phyloP scores from a whole-genome alignment of 2,329 filamentous ascomycete genomes.

The Ramularia collo-cygni region DNA sequence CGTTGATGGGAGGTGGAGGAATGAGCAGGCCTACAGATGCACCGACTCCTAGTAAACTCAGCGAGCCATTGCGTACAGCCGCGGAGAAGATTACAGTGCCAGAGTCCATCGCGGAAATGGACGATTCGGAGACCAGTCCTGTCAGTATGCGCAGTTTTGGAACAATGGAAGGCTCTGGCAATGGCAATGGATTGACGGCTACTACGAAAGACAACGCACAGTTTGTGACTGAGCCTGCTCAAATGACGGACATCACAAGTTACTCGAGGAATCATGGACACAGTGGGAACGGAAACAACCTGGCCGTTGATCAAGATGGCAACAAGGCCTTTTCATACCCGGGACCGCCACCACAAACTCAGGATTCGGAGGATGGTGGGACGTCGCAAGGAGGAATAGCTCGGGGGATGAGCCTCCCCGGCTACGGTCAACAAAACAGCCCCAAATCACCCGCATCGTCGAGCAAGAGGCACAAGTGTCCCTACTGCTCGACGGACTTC shows the following conservation, averaged over 20 bases:
- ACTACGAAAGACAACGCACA: slow-evolving; percentile 44
- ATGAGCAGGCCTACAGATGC: slow-evolving; percentile 41
- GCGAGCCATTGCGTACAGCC: slow-evolving; percentile 42
- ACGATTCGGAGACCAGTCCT: slow-evolving; percentile 42
- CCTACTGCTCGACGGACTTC: slow-evolving; percentile 93
- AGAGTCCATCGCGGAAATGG: slow-evolving; percentile 35
- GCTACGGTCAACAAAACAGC: slow-evolving; percentile 45
- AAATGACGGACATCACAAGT: slow-evolving; percentile 33
- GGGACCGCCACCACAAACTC: slow-evolving; percentile 44
- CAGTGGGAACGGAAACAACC: slow-evolving; percentile 9
- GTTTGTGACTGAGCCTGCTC: slow-evolving; percentile 29
- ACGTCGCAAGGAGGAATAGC: slow-evolving; percentile 29
- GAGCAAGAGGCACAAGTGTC: slow-evolving; percentile 90
- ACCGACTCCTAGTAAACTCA: slow-evolving; percentile 38
- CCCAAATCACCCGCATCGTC: slow-evolving; percentile 59
- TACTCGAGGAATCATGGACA: slow-evolving; percentile 18
- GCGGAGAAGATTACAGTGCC: slow-evolving; percentile 45
- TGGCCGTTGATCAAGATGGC: slow-evolving; percentile 24
- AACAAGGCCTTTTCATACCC: slow-evolving; percentile 60
- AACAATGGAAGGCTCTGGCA: slow-evolving; percentile 41
- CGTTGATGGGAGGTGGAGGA: slow-evolving; percentile 36
- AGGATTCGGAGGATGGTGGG: slow-evolving; percentile 45
- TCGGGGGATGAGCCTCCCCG: slow-evolving; percentile 53
- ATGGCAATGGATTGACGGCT: slow-evolving; percentile 36
- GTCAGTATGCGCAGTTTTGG: slow-evolving; percentile 50